These are phyloP conservation scores for Cystofilobasidium capitatum DNA, from an alignment of 768 basidiomycete species.

Conservation along the genomic window DNA sequence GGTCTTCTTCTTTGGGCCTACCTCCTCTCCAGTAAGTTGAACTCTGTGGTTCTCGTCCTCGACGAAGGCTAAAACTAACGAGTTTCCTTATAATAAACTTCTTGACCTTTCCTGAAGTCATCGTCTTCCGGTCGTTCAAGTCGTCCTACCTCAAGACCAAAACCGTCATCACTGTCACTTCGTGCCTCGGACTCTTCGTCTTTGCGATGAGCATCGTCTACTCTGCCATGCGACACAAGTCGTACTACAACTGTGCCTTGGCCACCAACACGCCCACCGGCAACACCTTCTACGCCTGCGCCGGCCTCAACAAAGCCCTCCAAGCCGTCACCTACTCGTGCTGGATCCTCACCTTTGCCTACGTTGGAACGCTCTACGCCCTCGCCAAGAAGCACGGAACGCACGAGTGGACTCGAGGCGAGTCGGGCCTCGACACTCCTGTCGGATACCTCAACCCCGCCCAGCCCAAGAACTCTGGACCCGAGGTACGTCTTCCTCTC, in stretches of 20 bases:
- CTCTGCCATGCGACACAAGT: not conserved
- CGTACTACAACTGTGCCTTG: not conserved
- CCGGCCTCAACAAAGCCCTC: not conserved
- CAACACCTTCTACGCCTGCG: not conserved
- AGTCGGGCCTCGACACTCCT: not conserved
- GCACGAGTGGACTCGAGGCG: not conserved
- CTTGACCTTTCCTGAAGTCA: too few relatives aligned
- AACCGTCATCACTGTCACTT: not conserved
- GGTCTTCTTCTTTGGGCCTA: not conserved
- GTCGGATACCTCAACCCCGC: not conserved
- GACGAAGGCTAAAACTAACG: too few relatives aligned
- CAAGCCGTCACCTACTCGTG: not conserved
- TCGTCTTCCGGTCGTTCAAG: not conserved
- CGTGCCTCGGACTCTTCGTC: not conserved
- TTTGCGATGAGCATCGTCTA: not conserved
- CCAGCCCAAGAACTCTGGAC: not conserved
- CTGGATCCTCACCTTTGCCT: not conserved
- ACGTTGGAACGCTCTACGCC: not conserved
- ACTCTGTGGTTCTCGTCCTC: not conserved
- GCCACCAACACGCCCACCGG: not conserved
- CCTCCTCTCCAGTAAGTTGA: not conserved
- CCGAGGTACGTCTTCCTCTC: too few relatives aligned
- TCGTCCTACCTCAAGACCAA: not conserved
- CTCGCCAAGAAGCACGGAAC: not conserved
- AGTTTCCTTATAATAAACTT: too few relatives aligned